Base-by-base conservation (phyloP, 257 asterid genomes). In the Salvia hispanica region DNA sequence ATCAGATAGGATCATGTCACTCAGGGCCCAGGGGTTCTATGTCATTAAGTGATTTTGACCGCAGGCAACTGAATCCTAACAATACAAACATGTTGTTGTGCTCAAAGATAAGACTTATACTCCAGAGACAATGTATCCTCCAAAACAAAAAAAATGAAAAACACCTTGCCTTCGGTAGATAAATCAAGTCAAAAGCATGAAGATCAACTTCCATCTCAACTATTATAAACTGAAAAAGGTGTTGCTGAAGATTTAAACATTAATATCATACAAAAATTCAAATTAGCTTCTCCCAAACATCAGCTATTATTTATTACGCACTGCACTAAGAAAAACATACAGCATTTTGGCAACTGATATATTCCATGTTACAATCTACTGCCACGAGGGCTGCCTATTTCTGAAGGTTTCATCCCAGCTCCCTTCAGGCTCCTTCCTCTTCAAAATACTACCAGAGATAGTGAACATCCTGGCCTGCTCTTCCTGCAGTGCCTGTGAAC, bases 341-440 rank as follows among this genome's bases (percentile, higher is more conserved):
- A 50, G 56, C 31, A 50, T 50, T 50, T 9, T 50, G 10, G 11
- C 9, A 13, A 15, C 18, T 50, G 56, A 9, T 45, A 50, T 50
- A 14, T 50, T 7, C 54, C 57, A 61, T 59, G 46, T 61, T 7
- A 21, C 9, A 40, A 57, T 45, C 80, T 82, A 82, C 63, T 88
- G 91, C 92, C 91, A 84, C 3, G 95, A 78, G 50, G 87, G 72
- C 74, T 85, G 97, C 82, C 83, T 92, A 74, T 73, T 76, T 67
- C 91, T 82, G 79, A 84, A 74, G 80, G 72, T 76, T 55, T 83
- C 95, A 10, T 84, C 97, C 90, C 87, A 74, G 28, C 92, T 87
- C 78, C 84, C 95, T 6, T 91, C 97, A 4, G 91, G 91, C 71
- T 88, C 96, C 72, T 81, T 91, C 78, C 97, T 82, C 78, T 86